Evolutionary conservation across 495 filamentous ascomycete genomes (phyloP).

Genomic region (Opeltia flavorubescens): DNA sequence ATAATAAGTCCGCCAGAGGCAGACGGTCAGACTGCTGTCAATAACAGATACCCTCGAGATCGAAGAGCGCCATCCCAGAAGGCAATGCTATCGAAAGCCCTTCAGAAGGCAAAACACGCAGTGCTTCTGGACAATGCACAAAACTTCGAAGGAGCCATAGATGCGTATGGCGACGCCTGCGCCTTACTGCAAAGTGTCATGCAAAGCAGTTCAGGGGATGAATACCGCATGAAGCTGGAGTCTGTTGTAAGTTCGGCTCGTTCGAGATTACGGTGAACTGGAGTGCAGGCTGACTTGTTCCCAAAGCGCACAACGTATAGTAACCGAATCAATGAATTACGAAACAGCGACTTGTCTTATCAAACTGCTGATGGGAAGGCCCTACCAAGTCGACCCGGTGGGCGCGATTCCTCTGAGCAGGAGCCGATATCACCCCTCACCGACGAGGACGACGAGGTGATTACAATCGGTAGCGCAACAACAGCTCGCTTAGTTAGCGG

Average conservation of each 20-base stretch:
- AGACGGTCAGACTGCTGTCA: constrained; percentile 16
- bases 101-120: constrained; percentile 90
- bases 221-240: constrained; percentile 70
- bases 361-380: constrained; percentile 47
- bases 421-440: constrained; percentile 29
- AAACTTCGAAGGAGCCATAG: constrained; percentile 83
- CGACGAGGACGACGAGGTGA: constrained; percentile 30
- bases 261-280: background rate
- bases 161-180: constrained; percentile 85
- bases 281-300: constrained; percentile 6
- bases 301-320: constrained; percentile 68
- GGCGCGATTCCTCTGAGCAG: constrained; percentile 46
- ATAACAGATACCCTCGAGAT: constrained; percentile 18
- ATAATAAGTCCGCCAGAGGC: constrained; percentile 17
- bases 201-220: constrained; percentile 61
- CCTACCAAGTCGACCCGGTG: constrained; percentile 64
- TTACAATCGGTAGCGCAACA: constrained; percentile 8
- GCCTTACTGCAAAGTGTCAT: constrained; percentile 75
- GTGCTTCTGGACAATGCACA: constrained; percentile 89
- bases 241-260: constrained; percentile 59
- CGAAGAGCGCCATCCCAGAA: constrained; percentile 54
- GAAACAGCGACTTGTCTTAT: constrained; percentile 48
- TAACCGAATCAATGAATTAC: constrained; percentile 72
- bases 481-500: constrained; percentile 7
- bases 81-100: constrained; percentile 79